Percentiles rank a stretch among this genome's conserved stretches.
Conservation (phyloP, 805 yeast species). For the Wickerhamomyces mucosus region DNA sequence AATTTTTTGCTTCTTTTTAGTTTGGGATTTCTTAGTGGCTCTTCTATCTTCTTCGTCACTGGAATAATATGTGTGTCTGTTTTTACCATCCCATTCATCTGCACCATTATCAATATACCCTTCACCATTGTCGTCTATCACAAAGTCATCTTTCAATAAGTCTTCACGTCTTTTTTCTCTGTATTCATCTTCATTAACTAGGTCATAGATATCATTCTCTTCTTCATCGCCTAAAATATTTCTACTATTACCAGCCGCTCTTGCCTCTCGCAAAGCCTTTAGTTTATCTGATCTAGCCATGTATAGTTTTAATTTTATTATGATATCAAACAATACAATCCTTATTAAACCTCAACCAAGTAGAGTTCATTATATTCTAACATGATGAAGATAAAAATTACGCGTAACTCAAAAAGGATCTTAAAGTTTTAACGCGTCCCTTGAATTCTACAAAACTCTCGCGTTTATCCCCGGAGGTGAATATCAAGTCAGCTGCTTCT, state of each 20-base stretch:
- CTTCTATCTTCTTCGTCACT: constrained; percentile 36
- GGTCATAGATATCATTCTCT: constrained; percentile 66
- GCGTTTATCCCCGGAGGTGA: no score
- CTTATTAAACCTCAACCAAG: no score
- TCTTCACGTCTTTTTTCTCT: constrained; percentile 71
- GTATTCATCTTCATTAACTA: constrained; percentile 74
- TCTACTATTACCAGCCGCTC: constrained; percentile 39
- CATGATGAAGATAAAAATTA: no score
- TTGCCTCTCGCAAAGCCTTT: constrained; percentile 53
- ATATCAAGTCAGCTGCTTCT: no score
- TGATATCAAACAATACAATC: no score
- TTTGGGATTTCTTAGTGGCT: constrained; percentile 11
- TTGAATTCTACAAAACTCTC: no score
- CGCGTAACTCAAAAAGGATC: no score
- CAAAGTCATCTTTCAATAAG: constrained; percentile 82
- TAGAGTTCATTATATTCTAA: no score
- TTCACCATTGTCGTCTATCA: constrained; percentile 87
- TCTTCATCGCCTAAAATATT: constrained; percentile 36
- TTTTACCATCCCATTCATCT: constrained; percentile 71
- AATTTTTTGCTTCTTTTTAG: constrained; percentile 2
- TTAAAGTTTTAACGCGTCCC: no score
- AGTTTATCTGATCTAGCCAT: constrained; percentile 39
- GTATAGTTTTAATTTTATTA: background rate
- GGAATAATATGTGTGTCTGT: constrained; percentile 36
- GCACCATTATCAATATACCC: constrained; percentile 93